Percentiles rank a stretch among this genome's conserved stretches.
Evolutionary conservation across 78 protist species (phyloP).

Genomic region (Paulinella micropora): DNA sequence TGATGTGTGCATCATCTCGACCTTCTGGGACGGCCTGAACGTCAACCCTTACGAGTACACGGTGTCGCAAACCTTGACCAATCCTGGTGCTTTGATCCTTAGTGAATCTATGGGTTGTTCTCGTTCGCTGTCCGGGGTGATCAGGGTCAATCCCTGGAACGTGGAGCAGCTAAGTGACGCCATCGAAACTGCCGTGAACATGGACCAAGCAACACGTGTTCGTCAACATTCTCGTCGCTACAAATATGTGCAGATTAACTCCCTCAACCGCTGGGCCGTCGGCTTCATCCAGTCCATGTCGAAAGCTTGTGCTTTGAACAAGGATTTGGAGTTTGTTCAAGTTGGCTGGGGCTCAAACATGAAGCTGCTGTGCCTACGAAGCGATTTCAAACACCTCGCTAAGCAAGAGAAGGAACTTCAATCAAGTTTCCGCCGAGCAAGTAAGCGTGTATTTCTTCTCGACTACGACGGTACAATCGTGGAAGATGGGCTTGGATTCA

Average conservation of each 20-base stretch:
- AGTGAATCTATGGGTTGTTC: conserved; percentile 14
- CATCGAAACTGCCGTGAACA: not conserved
- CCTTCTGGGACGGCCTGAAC: conserved; percentile 19
- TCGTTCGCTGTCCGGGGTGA: conserved; percentile 5
- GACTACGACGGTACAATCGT: not conserved
- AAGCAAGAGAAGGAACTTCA: no score
- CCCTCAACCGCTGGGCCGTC: not conserved
- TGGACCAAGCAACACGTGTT: not conserved
- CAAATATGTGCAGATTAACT: not conserved
- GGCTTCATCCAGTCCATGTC: not conserved
- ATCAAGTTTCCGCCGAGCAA: no score
- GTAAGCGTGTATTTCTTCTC: not conserved
- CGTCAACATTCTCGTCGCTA: not conserved
- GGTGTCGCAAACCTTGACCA: not conserved
- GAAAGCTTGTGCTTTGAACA: no score
- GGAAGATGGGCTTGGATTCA: no score
- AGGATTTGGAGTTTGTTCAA: conserved; percentile 12
- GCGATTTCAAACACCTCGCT: no score
- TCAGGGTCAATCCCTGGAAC: conserved; percentile 8
- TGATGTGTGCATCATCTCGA: not conserved
- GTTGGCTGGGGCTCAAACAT: not conserved
- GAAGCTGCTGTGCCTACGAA: not conserved
- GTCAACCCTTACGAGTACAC: conserved; percentile 5
- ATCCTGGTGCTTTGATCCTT: conserved; percentile 10
- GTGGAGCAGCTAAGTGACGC: not conserved